These are phyloP conservation scores for Punica granatum DNA, from an alignment of 345 rosid genomes.

Conservation along the genomic window DNA sequence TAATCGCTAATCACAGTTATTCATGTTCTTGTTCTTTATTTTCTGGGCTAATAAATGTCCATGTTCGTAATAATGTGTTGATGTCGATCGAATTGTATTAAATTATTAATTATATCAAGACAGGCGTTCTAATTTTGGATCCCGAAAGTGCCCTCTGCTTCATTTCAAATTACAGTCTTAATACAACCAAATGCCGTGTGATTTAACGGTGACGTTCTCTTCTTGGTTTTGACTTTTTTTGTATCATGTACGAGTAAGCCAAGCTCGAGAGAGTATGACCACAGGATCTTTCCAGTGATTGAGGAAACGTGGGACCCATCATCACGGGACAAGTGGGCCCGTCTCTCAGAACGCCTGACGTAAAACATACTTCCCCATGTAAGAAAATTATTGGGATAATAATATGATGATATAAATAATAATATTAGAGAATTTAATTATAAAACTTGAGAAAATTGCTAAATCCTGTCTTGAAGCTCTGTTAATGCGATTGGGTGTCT, in stretches of 20 bases:
- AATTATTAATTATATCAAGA: no score
- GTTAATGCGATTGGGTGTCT: constrained; percentile 9
- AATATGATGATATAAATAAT: no score
- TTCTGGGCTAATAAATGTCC: no score
- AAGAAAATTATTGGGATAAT: background rate
- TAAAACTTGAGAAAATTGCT: background rate
- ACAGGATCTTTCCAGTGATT: background rate
- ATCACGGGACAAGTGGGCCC: constrained; percentile 1
- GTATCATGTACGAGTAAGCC: background rate
- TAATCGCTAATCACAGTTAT: no score
- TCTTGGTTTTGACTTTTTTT: background rate
- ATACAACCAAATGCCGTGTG: background rate
- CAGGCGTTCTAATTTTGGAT: no score
- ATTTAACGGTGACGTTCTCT: background rate
- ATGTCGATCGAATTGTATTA: no score
- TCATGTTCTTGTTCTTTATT: no score
- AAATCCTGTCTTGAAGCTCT: constrained; percentile 7
- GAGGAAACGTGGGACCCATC: constrained; percentile 1
- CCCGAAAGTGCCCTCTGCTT: background rate
- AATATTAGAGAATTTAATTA: background rate
- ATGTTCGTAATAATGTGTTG: no score
- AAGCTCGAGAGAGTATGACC: background rate
- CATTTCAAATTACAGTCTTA: background rate
- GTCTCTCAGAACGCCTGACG: background rate
- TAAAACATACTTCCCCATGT: background rate